Percentiles rank a stretch among this genome's conserved stretches.
phyloP scores from a whole-genome alignment of 2,329 filamentous ascomycete genomes.

The Lasiodiplodia theobromae region DNA sequence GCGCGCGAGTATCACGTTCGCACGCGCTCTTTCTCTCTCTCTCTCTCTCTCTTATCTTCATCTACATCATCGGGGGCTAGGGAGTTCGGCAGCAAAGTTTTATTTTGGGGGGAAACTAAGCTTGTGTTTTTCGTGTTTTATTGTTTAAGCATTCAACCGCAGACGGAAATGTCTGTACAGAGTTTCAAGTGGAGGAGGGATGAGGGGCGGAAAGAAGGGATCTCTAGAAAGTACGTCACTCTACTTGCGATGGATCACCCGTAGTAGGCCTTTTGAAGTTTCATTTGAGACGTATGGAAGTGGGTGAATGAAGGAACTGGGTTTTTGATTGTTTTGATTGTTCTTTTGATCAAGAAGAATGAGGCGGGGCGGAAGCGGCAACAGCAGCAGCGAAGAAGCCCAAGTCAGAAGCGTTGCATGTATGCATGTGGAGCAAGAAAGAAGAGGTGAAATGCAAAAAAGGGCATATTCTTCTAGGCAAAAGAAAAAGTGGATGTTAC shows the following conservation, averaged over 20 bases:
- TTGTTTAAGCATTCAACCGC: background rate
- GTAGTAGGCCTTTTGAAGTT: background rate
- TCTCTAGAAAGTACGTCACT: background rate
- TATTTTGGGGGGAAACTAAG: constrained; percentile 4
- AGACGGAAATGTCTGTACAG: background rate
- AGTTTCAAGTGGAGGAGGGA: background rate
- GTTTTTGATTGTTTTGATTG: background rate
- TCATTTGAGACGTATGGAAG: background rate
- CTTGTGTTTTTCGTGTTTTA: constrained; percentile 13
- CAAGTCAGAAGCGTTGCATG: background rate
- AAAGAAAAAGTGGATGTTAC: too few relatives aligned
- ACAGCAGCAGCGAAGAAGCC: background rate
- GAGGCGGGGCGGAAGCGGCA: background rate
- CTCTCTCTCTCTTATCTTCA: constrained; percentile 4
- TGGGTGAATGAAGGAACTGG: background rate
- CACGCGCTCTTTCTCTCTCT: background rate
- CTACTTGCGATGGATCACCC: background rate
- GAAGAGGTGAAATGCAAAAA: too few relatives aligned
- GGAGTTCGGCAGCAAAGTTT: constrained; percentile 19
- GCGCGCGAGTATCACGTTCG: background rate
- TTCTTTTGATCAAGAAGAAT: background rate
- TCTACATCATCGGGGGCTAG: constrained; percentile 4
- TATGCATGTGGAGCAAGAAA: background rate
- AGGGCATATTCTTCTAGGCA: too few relatives aligned
- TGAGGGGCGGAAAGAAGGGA: background rate